Percentiles rank a stretch among this genome's conserved stretches.
phyloP scores from a whole-genome alignment of 2,329 filamentous ascomycete genomes.

The Magnaporthiopsis incrustans region DNA sequence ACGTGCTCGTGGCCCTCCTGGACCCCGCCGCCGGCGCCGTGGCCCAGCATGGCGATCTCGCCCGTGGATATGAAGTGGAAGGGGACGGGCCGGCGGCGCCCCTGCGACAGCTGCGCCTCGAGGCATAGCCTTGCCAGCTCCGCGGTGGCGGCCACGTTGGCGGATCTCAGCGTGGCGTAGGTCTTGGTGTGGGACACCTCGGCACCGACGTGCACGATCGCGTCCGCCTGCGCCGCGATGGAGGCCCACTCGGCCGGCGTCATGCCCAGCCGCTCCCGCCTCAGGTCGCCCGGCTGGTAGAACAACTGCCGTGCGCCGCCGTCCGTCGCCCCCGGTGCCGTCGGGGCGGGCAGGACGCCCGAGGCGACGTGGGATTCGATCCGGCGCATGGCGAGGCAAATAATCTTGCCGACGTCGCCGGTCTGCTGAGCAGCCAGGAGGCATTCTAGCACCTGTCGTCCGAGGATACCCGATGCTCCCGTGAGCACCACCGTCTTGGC shows the following conservation, averaged over 20 bases:
- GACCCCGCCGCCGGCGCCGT: no score
- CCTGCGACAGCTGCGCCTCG: constrained; percentile 10
- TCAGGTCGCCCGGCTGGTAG: background rate
- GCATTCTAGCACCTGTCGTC: constrained; percentile 18
- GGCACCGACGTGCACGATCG: constrained; percentile 37
- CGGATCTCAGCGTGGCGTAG: constrained; percentile 18
- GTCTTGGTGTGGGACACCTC: constrained; percentile 23
- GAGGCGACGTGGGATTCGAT: background rate
- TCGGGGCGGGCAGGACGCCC: background rate
- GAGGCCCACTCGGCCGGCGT: background rate
- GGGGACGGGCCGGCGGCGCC: constrained; percentile 17
- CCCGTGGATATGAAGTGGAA: constrained; percentile 30
- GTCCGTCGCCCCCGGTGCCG: background rate
- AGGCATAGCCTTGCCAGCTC: constrained; percentile 16
- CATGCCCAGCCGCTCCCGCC: background rate
- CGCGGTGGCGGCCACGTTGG: constrained; percentile 23
- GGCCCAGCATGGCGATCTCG: constrained; percentile 10
- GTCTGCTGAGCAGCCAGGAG: background rate
- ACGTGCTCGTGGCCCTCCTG: constrained; percentile 15
- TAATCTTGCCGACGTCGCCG: background rate
- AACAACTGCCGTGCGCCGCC: background rate
- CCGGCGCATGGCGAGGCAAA: background rate
- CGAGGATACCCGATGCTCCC: constrained; percentile 1
- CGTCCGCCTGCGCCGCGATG: background rate
- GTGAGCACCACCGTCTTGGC: background rate